phyloP scores from a whole-genome alignment of 768 basidiomycete species.

The Favolaschia claudopus region DNA sequence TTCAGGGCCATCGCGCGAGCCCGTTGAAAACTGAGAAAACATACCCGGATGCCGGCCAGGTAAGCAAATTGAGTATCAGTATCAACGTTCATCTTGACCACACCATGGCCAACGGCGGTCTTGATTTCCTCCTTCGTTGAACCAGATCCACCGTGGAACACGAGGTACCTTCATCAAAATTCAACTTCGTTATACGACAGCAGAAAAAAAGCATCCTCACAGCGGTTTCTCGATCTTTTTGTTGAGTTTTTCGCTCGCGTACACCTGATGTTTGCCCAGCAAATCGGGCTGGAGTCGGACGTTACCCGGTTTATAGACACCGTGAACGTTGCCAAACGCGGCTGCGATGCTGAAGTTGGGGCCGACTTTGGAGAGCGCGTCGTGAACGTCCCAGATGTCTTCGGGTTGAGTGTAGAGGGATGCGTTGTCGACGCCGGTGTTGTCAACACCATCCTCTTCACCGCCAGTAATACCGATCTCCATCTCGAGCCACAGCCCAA shows the following conservation, averaged over 20 bases:
- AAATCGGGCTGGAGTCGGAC: slow-evolving; percentile 93
- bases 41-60: slow-evolving; percentile 80
- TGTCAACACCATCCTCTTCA: slow-evolving; percentile 99
- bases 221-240: slow-evolving; percentile 76
- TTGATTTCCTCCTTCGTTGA: slow-evolving; percentile 96
- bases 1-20: neutral
- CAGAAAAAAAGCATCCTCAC: slow-evolving; percentile 52
- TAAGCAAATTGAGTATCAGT: slow-evolving; percentile 96
- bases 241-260: slow-evolving; percentile 72
- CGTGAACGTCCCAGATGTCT: slow-evolving; percentile 92
- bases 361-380: slow-evolving; percentile 81
- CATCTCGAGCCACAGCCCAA: slow-evolving; percentile 99
- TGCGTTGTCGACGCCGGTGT: slow-evolving; percentile 93
- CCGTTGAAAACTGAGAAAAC: slow-evolving; percentile 22
- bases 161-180: slow-evolving; percentile 75
- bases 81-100: slow-evolving; percentile 99
- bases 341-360: slow-evolving; percentile 98
- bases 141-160: slow-evolving; percentile 99
- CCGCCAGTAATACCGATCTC: slow-evolving; percentile 99
- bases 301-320: slow-evolving; percentile 99
- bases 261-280: slow-evolving; percentile 88
- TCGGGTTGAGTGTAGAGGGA: slow-evolving; percentile 97
- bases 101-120: slow-evolving; percentile 90
- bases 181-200: neutral
- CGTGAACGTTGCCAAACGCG: slow-evolving; percentile 98